Conservation (phyloP, 2,329 filamentous ascomycete genomes). For the Aspergillus flavus region DNA sequence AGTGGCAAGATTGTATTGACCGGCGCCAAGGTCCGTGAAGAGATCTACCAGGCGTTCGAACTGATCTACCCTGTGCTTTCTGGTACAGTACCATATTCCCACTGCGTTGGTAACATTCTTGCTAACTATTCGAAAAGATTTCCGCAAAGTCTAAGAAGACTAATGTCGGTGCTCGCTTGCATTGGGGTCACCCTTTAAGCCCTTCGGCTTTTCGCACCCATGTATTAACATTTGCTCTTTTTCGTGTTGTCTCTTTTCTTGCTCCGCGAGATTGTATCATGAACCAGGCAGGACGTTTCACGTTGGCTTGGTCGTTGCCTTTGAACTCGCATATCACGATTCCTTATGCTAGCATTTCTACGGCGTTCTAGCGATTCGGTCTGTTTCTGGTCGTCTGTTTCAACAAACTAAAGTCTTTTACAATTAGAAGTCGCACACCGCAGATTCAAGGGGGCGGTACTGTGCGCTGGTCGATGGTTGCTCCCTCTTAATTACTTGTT, state of each 20-base stretch:
- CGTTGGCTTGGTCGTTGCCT: constrained; percentile 18
- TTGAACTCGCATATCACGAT: constrained; percentile 34
- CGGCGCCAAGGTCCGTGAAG: constrained; percentile 95
- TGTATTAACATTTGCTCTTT: constrained; percentile 34
- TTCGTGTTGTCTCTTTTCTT: constrained; percentile 11
- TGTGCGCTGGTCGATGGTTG: constrained; percentile 47
- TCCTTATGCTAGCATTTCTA: constrained; percentile 46
- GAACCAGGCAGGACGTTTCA: constrained; percentile 18
- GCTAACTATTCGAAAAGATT: constrained; percentile 51
- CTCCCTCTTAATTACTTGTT: constrained; percentile 38
- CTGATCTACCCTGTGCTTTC: constrained; percentile 96
- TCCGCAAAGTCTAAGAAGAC: constrained; percentile 60
- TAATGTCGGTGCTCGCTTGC: constrained; percentile 7
- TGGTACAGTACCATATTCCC: constrained; percentile 57
- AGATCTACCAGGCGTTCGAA: constrained; percentile 96
- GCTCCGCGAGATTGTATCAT: constrained; percentile 19
- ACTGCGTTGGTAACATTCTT: neutral
- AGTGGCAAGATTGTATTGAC: constrained; percentile 98
- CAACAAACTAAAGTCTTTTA: constrained; percentile 27
- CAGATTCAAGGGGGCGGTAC: constrained; percentile 41
- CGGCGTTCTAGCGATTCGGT: constrained; percentile 48
- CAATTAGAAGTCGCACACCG: constrained; percentile 46
- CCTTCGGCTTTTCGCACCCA: constrained; percentile 19
- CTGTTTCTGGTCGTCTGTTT: constrained; percentile 17
- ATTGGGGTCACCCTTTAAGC: constrained; percentile 22